These are phyloP conservation scores for Neonectria faginata DNA, from an alignment of 2,329 filamentous ascomycete species.

Conservation along the genomic window DNA sequence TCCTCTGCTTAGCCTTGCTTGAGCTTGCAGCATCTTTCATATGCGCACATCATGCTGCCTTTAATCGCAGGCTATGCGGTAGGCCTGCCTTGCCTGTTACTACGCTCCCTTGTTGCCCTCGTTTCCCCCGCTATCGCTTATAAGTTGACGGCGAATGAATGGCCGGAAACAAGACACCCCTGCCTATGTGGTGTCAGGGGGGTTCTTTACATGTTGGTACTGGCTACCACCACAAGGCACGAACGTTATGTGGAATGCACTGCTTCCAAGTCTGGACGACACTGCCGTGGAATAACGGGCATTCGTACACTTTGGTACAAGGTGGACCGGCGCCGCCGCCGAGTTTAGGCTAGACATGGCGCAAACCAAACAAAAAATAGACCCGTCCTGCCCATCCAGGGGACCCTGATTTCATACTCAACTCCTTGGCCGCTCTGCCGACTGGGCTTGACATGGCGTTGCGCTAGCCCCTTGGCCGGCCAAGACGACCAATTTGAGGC, in stretches of 20 bases:
- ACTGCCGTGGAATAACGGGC: too few species aligned
- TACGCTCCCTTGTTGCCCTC: constrained; percentile 3
- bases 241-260: neutral
- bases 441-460: constrained; percentile 8
- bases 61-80: neutral
- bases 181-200: neutral
- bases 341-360: constrained; percentile 11
- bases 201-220: neutral
- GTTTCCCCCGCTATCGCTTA: neutral
- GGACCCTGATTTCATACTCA: constrained; percentile 18
- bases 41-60: constrained; percentile 13
- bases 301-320: constrained; percentile 6
- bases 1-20: constrained; percentile 14
- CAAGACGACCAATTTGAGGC: constrained; percentile 3
- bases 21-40: constrained; percentile 19
- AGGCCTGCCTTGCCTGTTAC: constrained; percentile 3
- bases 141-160: neutral
- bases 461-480: constrained; percentile 8
- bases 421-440: constrained; percentile 13
- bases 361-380: constrained; percentile 22
- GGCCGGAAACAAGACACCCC: constrained; percentile 7
- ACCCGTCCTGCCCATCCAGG: constrained; percentile 15
- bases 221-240: constrained; percentile 2
- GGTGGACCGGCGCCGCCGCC: constrained; percentile 7
- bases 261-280: neutral